A percentile compares a stretch with the other conserved stretches of the same genome.
Conservation (phyloP, 2,329 filamentous ascomycete genomes). For the Sporothrix sp. region DNA sequence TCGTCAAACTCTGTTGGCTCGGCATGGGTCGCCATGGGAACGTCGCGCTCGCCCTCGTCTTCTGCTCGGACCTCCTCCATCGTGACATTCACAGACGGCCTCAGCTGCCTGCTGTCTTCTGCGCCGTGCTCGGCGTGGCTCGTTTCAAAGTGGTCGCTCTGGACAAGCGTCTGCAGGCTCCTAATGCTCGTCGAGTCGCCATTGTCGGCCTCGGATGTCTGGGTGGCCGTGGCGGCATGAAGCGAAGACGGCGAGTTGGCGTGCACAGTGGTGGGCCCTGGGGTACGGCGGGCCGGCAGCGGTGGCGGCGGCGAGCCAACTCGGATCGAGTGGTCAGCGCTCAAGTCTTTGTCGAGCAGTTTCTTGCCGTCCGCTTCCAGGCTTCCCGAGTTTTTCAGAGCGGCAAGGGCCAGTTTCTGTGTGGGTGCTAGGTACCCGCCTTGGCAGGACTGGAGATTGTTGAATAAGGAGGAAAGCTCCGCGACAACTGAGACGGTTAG, state of each 20-base stretch:
- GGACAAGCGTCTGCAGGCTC: slow-evolving; percentile 45
- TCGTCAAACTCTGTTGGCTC: not conserved
- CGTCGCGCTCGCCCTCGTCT: not conserved
- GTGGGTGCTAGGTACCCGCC: slow-evolving; percentile 57
- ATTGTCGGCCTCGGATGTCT: slow-evolving; percentile 21
- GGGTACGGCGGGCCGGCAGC: slow-evolving; percentile 38
- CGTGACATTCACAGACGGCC: slow-evolving; percentile 20
- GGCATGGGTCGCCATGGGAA: not conserved
- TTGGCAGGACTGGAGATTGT: slow-evolving; percentile 55
- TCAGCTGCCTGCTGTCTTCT: slow-evolving; percentile 20
- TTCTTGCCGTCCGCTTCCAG: slow-evolving; percentile 17
- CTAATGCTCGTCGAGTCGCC: slow-evolving; percentile 36
- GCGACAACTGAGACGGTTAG: slow-evolving; percentile 51
- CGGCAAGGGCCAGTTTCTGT: slow-evolving; percentile 69
- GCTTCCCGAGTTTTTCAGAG: slow-evolving; percentile 41
- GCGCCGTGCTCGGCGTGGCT: not conserved
- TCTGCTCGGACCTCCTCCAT: not conserved
- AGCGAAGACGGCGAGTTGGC: not conserved
- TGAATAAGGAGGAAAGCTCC: slow-evolving; percentile 62
- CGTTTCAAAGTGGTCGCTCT: no score
- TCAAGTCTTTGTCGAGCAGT: slow-evolving; percentile 1
- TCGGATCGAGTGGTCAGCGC: not conserved
- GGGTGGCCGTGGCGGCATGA: slow-evolving; percentile 14
- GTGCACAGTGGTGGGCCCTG: slow-evolving; percentile 2
- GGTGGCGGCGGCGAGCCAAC: slow-evolving; percentile 30